These are phyloP conservation scores for Heterobasidion occidentale DNA, from an alignment of 1,284 basidiomycete genomes.

Conservation along the genomic window DNA sequence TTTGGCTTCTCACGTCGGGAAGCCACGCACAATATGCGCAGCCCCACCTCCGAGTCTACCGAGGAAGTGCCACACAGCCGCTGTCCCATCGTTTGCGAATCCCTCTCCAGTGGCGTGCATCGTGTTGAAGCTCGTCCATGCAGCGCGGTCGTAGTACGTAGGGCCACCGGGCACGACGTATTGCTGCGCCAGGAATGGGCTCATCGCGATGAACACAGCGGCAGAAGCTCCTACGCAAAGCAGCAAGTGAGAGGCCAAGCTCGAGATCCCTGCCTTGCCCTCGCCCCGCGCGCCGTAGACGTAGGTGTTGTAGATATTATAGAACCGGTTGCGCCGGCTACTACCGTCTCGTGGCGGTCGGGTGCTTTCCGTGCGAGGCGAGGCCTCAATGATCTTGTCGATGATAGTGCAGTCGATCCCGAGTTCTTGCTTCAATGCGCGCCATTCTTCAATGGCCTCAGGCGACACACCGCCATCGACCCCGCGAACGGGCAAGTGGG, in stretches of 20 bases:
- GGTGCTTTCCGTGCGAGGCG: conserved; percentile 30
- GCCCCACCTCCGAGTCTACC: conserved; percentile 62
- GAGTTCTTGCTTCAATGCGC: conserved; percentile 65
- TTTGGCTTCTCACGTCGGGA: conserved; percentile 47
- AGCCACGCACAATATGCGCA: conserved; percentile 62
- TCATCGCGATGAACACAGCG: conserved; percentile 44
- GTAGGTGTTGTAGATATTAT: conserved; percentile 80
- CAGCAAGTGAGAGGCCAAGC: conserved; percentile 29
- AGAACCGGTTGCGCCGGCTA: conserved; percentile 46
- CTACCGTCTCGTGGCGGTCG: conserved; percentile 25
- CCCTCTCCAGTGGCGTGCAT: conserved; percentile 63
- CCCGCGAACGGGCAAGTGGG: conserved; percentile 42
- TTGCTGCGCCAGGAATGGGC: conserved; percentile 50
- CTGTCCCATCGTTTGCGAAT: conserved; percentile 39
- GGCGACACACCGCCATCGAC: conserved; percentile 44
- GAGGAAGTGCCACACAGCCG: conserved; percentile 52
- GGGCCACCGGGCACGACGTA: conserved; percentile 57
- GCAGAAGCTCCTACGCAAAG: conserved; percentile 51
- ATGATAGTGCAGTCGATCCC: conserved; percentile 73
- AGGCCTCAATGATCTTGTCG: conserved; percentile 58
- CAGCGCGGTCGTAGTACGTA: conserved; percentile 67
- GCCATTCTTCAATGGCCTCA: conserved; percentile 64
- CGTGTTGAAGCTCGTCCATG: conserved; percentile 70
- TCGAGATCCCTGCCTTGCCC: conserved; percentile 7
- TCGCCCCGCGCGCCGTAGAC: conserved; percentile 44